A percentile compares a stretch with the other conserved stretches of the same genome.
These are phyloP conservation scores for Ogataea minuta DNA, from an alignment of 805 yeast genomes.

Conservation along the genomic window DNA sequence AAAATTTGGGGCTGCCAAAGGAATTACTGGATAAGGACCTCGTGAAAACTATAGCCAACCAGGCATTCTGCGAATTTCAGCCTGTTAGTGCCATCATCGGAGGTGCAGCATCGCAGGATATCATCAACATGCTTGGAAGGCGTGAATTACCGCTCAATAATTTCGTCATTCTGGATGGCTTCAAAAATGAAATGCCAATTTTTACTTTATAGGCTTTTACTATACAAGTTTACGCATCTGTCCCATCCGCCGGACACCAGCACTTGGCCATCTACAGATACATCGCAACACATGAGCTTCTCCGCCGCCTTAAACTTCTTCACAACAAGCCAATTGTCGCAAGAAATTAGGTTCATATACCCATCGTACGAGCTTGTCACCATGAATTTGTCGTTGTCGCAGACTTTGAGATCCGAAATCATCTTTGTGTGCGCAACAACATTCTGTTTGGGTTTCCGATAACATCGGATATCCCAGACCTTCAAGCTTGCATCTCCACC, in stretches of 20 bases:
- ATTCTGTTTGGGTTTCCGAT: constrained; percentile 34
- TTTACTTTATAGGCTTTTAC: constrained; percentile 42
- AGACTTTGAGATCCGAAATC: constrained; percentile 63
- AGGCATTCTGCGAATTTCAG: constrained; percentile 63
- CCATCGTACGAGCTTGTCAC: constrained; percentile 74
- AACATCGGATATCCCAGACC: constrained; percentile 78
- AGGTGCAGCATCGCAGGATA: constrained; percentile 87
- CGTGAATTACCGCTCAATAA: constrained; percentile 83
- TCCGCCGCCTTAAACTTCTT: constrained; percentile 58
- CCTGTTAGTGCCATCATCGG: constrained; percentile 89
- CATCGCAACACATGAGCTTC: constrained; percentile 69
- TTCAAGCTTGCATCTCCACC: constrained; percentile 78
- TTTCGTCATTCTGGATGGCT: constrained; percentile 72
- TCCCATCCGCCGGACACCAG: constrained; percentile 83
- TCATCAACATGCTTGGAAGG: constrained; percentile 74
- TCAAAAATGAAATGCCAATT: constrained; percentile 72
- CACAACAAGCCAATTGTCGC: constrained; percentile 66
- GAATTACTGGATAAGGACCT: constrained; percentile 36
- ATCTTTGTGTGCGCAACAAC: constrained; percentile 76
- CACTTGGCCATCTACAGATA: constrained; percentile 39
- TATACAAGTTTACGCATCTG: constrained; percentile 58
- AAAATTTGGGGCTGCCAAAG: constrained; percentile 44
- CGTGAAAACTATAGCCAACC: constrained; percentile 42
- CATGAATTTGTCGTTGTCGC: constrained; percentile 42
- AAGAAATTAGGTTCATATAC: constrained; percentile 56